Base-by-base conservation (phyloP, 2,329 filamentous ascomycete species). In the Xylariaceae sp. region DNA sequence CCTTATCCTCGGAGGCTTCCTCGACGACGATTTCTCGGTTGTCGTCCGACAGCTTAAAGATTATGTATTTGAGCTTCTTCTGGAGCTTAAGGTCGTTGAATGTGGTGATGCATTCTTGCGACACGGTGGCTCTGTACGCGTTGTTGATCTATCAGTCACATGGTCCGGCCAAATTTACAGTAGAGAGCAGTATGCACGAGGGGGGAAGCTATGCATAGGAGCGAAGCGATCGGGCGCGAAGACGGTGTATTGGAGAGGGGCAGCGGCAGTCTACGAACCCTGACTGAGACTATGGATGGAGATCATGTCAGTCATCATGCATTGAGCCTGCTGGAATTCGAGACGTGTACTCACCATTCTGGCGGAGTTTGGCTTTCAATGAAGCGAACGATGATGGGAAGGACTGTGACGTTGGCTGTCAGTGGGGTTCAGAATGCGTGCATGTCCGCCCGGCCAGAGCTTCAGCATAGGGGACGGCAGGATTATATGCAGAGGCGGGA, bases 11-110 rank as follows among this genome's bases (percentile, higher is more conserved):
- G 44, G 81, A 85, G 41, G 79, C 75, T 64, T 87, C 81, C 68
- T 91, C 87, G 57, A 93, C 80, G 45, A 86, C 82, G 64, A 93
- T 89, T 70, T 88, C 69, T 70, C 84, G 88, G 77, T 82, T 81
- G 74, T 89, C 78, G 68, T 90, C 85, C 52, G 82, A 84, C 64
- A 93, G 81, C 78, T 89, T 89, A 83, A 79, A 91, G 76, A 93
- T 81, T 72, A 93, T 85, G 78, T 79, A 94, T 72, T 89, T 90
- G 73, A 81, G 76, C 73, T 80, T 81, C 71, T 89, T 89, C 69
- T 70, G 75, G 56, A 89, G 81, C 80, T 91, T 91, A 54, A 91
- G 78, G 56, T 90, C 83, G 68, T 90, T 89, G 78, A 84, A 91
- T 46, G 72, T 67, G 54, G 65, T 64, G 64, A 81, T 79, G 78